Percentiles rank a stretch among this genome's conserved stretches.
These are phyloP conservation scores for Sindora glabra DNA, from an alignment of 306 rosid genomes.

Conservation along the genomic window DNA sequence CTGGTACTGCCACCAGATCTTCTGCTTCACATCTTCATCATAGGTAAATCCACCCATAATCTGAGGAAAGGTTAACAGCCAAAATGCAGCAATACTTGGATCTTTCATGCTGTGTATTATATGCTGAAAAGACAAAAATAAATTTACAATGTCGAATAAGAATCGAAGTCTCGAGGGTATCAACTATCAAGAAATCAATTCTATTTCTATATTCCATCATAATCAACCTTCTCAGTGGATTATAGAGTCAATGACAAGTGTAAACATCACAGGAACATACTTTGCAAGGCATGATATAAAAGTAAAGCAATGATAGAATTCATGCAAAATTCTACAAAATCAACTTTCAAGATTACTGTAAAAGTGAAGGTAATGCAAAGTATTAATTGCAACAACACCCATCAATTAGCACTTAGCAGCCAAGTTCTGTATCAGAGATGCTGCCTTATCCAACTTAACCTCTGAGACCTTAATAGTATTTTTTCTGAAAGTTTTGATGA, in stretches of 20 bases:
- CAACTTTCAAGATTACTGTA: neutral
- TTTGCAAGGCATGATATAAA: neutral
- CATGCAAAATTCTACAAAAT: neutral
- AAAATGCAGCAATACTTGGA: slow-evolving; percentile 94
- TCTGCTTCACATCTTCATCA: slow-evolving; percentile 76
- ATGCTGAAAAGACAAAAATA: slow-evolving; percentile 47
- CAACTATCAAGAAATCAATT: neutral
- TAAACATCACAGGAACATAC: neutral
- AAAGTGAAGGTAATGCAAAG: neutral
- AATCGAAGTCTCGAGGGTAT: slow-evolving; percentile 15
- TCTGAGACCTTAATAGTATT: neutral
- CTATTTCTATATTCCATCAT: neutral
- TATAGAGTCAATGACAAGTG: neutral
- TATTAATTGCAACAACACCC: neutral
- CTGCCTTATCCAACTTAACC: neutral
- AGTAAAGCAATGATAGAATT: neutral
- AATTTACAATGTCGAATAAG: slow-evolving; percentile 19
- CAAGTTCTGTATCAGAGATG: neutral
- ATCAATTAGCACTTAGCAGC: neutral
- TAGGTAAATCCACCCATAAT: slow-evolving; percentile 73
- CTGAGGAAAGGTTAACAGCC: slow-evolving; percentile 87
- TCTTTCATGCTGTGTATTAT: slow-evolving; percentile 88
- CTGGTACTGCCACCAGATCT: slow-evolving; percentile 92
- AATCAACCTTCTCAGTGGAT: neutral
- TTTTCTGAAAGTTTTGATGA: no score